phyloP scores from a whole-genome alignment of 345 rosid species.

The Schrenkiella parvula region DNA sequence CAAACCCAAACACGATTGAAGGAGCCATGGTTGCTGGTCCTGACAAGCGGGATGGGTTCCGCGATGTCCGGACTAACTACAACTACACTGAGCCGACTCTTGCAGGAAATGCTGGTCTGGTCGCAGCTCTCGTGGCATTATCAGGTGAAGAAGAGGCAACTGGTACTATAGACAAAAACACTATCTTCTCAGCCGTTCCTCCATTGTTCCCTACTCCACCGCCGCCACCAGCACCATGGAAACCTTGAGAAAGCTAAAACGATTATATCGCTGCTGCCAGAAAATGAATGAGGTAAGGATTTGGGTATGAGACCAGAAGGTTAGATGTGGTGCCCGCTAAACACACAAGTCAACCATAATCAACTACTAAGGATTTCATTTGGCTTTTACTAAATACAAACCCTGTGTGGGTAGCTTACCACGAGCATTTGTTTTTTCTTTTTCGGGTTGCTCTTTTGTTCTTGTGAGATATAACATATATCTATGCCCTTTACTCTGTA shows the following conservation, averaged over 20 bases:
- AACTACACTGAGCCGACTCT: slow-evolving; percentile 96
- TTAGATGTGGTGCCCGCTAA: slow-evolving; percentile 5
- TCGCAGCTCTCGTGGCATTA: slow-evolving; percentile 84
- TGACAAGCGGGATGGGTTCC: slow-evolving; percentile 81
- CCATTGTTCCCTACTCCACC: slow-evolving; percentile 97
- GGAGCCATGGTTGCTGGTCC: slow-evolving; percentile 99
- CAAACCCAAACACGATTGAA: slow-evolving; percentile 74
- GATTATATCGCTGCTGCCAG: not conserved
- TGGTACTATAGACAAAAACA: slow-evolving; percentile 74
- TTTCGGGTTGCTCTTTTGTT: slow-evolving; percentile 17
- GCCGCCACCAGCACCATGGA: slow-evolving; percentile 99
- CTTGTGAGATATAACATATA: slow-evolving; percentile 27
- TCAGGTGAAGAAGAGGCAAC: slow-evolving; percentile 59
- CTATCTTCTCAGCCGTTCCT: slow-evolving; percentile 90
- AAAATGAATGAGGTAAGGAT: slow-evolving; percentile 6
- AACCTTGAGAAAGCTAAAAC: slow-evolving; percentile 49
- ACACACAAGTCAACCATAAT: slow-evolving; percentile 20
- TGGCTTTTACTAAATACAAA: slow-evolving; percentile 26
- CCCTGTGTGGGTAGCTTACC: slow-evolving; percentile 9
- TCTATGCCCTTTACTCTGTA: slow-evolving; percentile 26
- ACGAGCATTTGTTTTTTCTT: not conserved
- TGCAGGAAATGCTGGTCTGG: slow-evolving; percentile 93
- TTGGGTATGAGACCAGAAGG: slow-evolving; percentile 14
- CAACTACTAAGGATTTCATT: slow-evolving; percentile 28
- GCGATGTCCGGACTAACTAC: slow-evolving; percentile 78